Evolutionary conservation across 495 filamentous ascomycete species (phyloP).

Genomic region (Xylaria longipes): DNA sequence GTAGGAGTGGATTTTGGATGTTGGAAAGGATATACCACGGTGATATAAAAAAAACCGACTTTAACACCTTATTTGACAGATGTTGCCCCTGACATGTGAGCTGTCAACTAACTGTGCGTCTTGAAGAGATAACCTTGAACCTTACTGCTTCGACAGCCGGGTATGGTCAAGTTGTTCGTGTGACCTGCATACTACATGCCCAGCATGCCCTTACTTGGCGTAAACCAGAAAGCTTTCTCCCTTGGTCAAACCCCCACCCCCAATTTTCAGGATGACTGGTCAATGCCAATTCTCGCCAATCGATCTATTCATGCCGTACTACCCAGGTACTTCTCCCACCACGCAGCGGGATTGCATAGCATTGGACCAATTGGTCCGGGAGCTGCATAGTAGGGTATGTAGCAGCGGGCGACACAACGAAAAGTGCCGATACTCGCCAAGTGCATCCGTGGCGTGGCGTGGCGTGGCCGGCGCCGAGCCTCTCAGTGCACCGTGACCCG

Average conservation of each 20-base stretch:
- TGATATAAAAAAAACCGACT: conserved; percentile 11
- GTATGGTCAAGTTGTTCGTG: neutral
- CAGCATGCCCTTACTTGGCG: neutral
- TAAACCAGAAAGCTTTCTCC: neutral
- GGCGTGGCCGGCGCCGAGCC: neutral
- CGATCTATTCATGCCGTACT: conserved; percentile 5
- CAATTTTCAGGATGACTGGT: neutral
- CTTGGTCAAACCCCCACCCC: neutral
- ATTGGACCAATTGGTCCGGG: neutral
- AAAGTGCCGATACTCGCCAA: neutral
- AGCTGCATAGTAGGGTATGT: neutral
- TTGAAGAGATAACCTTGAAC: neutral
- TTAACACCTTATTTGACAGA: neutral
- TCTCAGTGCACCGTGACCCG: neutral
- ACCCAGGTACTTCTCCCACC: neutral
- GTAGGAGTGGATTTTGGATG: conserved; percentile 19
- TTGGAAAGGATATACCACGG: conserved; percentile 27
- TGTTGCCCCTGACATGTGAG: neutral
- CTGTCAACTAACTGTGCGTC: neutral
- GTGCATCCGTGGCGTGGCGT: neutral
- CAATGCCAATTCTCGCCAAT: neutral
- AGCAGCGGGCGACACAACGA: neutral
- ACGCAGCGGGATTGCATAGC: neutral
- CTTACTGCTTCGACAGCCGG: neutral
- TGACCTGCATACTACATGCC: neutral